A percentile compares a stretch with the other conserved stretches of the same genome.
Evolutionary conservation across 306 rosid species (phyloP).

Genomic region (Heteromeles arbutifolia): DNA sequence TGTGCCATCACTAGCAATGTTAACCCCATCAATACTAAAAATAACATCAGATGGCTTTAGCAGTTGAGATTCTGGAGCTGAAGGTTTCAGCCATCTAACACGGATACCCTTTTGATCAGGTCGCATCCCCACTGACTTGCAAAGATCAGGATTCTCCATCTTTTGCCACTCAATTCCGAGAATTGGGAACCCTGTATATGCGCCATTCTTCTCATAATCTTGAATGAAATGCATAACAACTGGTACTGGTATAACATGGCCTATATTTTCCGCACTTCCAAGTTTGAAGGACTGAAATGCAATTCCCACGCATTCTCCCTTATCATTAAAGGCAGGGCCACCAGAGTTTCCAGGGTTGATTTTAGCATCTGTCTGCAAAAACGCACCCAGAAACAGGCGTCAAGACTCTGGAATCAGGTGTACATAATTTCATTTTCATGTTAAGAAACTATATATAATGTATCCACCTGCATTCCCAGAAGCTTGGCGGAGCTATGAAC

Average conservation of each 20-base stretch:
- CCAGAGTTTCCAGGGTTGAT: slow-evolving; percentile 87
- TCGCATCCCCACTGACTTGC: slow-evolving; percentile 55
- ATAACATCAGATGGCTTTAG: slow-evolving; percentile 75
- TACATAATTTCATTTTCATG: background rate
- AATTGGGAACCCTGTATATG: slow-evolving; percentile 74
- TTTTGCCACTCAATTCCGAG: slow-evolving; percentile 84
- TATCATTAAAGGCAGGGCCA: slow-evolving; percentile 74
- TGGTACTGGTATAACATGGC: slow-evolving; percentile 74
- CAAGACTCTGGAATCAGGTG: background rate
- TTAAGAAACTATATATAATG: background rate
- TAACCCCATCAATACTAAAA: slow-evolving; percentile 71
- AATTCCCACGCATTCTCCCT: slow-evolving; percentile 74
- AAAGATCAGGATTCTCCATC: slow-evolving; percentile 80
- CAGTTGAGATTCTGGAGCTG: slow-evolving; percentile 55
- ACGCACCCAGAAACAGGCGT: slow-evolving; percentile 1
- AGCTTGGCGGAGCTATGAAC: slow-evolving; percentile 83
- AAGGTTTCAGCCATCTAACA: too few relatives aligned
- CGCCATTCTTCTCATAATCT: slow-evolving; percentile 71
- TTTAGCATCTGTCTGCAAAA: slow-evolving; percentile 69
- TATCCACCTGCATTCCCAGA: slow-evolving; percentile 69
- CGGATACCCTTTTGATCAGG: slow-evolving; percentile 75
- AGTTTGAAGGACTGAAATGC: slow-evolving; percentile 80
- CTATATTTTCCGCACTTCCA: slow-evolving; percentile 70
- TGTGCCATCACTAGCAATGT: slow-evolving; percentile 85
- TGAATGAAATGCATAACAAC: slow-evolving; percentile 68